Conservation (phyloP, 306 rosid species). For the Morella rubra region DNA sequence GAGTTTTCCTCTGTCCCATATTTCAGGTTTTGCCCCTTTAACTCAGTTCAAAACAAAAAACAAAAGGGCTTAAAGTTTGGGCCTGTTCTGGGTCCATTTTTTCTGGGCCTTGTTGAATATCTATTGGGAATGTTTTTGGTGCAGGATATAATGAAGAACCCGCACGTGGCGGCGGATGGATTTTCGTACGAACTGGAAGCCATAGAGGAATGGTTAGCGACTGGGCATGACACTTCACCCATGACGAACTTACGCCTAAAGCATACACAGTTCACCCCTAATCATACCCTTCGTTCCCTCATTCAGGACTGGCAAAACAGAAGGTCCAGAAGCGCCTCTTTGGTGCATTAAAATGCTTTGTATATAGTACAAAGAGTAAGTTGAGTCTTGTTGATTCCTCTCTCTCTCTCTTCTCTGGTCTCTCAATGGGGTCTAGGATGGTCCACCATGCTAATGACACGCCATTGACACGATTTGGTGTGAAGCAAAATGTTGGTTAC, state of each 20-base stretch:
- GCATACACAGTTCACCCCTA: conserved; percentile 57
- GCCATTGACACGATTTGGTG: too few relatives aligned
- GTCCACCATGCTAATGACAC: too few relatives aligned
- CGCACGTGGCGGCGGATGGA: conserved; percentile 87
- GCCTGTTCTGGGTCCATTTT: neutral
- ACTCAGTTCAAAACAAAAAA: neutral
- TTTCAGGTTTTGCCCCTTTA: conserved; percentile 47
- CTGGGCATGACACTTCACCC: conserved; percentile 72
- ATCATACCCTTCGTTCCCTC: conserved; percentile 58
- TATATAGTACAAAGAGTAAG: neutral
- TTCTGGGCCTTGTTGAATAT: neutral
- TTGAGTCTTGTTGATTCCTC: neutral
- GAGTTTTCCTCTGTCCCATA: conserved; percentile 66
- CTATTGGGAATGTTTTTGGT: neutral
- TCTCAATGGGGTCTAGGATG: too few relatives aligned
- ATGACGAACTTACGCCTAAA: conserved; percentile 62
- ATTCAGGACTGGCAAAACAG: conserved; percentile 60
- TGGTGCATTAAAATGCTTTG: neutral
- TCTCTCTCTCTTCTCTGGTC: neutral
- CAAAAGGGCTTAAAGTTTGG: neutral
- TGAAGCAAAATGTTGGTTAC: too few relatives aligned
- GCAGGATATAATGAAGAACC: conserved; percentile 88
- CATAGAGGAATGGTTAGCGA: conserved; percentile 61
- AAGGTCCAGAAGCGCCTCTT: neutral
- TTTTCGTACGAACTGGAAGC: conserved; percentile 78